Evolutionary conservation across 2,329 filamentous ascomycete species (phyloP).

Genomic region (Dothiorella sarmentorum): DNA sequence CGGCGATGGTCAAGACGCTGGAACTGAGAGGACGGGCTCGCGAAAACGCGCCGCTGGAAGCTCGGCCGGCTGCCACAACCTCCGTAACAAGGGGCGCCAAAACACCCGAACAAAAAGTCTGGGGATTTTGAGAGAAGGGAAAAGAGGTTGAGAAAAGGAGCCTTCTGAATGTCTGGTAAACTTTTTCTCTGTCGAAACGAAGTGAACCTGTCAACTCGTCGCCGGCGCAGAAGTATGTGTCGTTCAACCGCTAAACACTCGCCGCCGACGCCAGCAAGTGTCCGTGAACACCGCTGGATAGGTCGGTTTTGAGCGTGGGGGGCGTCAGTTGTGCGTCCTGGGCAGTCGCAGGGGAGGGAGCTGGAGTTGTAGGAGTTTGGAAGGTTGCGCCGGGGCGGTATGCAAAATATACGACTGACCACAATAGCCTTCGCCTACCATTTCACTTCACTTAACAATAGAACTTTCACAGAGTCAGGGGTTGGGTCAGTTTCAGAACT

Average conservation of each 20-base stretch:
- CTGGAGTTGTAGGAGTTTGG: slow-evolving; percentile 2
- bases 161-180: neutral
- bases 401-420: neutral
- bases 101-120: neutral
- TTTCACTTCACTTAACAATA: slow-evolving; percentile 1
- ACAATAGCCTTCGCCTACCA: slow-evolving; percentile 1
- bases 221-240: neutral
- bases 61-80: slow-evolving; percentile 10
- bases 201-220: neutral
- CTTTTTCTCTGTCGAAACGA: neutral
- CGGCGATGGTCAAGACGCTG: neutral
- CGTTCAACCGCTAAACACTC: neutral
- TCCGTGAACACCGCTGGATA: neutral
- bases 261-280: neutral
- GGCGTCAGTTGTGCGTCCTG: neutral
- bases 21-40: slow-evolving; percentile 11
- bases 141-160: neutral
- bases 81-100: too few species aligned
- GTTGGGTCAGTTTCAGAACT: neutral
- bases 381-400: neutral
- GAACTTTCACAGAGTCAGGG: neutral
- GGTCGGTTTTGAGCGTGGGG: neutral
- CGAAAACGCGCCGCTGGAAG: slow-evolving; percentile 9
- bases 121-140: neutral
- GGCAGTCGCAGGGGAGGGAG: neutral